phyloP scores from a whole-genome alignment of 1,139 yeast genomes.

The Pichia sp. region DNA sequence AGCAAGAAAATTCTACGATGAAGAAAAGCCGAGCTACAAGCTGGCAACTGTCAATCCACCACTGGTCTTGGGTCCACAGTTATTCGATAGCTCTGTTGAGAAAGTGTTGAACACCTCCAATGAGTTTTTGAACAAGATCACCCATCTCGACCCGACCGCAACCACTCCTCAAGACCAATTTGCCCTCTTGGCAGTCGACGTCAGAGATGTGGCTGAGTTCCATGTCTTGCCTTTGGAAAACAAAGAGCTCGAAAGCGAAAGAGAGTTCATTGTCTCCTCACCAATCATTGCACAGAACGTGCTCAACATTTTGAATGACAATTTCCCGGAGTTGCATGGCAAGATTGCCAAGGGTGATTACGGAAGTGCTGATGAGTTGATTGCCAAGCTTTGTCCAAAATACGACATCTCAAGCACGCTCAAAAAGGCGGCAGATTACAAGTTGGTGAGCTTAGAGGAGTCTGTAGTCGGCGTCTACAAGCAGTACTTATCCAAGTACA shows the following conservation, averaged over 20 bases:
- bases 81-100: slow-evolving; percentile 33
- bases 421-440: slow-evolving; percentile 36
- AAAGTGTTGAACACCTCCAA: slow-evolving; percentile 36
- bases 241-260: slow-evolving; percentile 34
- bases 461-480: slow-evolving; percentile 41
- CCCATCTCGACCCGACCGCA: slow-evolving; percentile 28
- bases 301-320: slow-evolving; percentile 36
- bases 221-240: slow-evolving; percentile 40
- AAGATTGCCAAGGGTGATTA: slow-evolving; percentile 40
- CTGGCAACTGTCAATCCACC: slow-evolving; percentile 47
- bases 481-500: slow-evolving; percentile 31
- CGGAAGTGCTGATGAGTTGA: slow-evolving; percentile 14
- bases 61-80: slow-evolving; percentile 47
- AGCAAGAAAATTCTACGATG: slow-evolving; percentile 49
- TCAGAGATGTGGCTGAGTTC: slow-evolving; percentile 42
- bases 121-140: slow-evolving; percentile 33
- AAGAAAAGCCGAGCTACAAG: slow-evolving; percentile 39
- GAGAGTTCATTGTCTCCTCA: slow-evolving; percentile 40
- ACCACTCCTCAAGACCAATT: slow-evolving; percentile 22
- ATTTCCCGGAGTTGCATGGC: slow-evolving; percentile 39
- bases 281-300: slow-evolving; percentile 38
- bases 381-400: slow-evolving; percentile 6
- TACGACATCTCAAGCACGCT: slow-evolving; percentile 19
- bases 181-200: slow-evolving; percentile 37
- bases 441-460: slow-evolving; percentile 37